A percentile compares a stretch with the other conserved stretches of the same genome.
These are phyloP conservation scores for Pseudogymnoascus sp. DNA, from an alignment of 2,329 filamentous ascomycete genomes.

Conservation along the genomic window DNA sequence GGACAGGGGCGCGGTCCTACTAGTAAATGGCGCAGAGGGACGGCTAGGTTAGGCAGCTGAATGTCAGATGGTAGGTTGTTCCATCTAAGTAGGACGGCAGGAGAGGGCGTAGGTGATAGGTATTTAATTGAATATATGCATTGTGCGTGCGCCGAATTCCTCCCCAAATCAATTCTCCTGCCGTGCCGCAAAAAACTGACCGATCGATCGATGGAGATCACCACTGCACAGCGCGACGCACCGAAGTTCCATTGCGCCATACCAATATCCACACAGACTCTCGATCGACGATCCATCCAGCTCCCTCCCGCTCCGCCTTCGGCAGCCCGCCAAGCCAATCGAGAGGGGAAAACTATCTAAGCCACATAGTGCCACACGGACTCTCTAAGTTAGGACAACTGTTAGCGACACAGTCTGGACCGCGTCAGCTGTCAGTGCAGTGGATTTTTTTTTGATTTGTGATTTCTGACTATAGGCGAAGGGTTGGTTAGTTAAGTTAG, in stretches of 20 bases:
- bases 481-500: no score
- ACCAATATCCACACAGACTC: background rate
- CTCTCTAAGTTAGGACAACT: no score
- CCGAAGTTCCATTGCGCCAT: background rate
- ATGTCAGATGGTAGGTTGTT: background rate
- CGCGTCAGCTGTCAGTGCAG: slow-evolving; percentile 2
- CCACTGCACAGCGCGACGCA: background rate
- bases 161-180: background rate
- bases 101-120: background rate
- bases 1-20: background rate
- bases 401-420: background rate
- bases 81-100: no score
- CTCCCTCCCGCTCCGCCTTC: background rate
- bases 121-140: no score
- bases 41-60: background rate
- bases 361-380: background rate
- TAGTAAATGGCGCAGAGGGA: background rate
- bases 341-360: background rate
- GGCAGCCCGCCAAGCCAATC: background rate
- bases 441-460: no score
- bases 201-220: slow-evolving; percentile 1
- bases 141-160: background rate
- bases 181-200: no score
- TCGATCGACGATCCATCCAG: background rate
- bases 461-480: background rate